Conservation (phyloP, 192 early-diverging fungal species). For the Geranomyces michiganensis region DNA sequence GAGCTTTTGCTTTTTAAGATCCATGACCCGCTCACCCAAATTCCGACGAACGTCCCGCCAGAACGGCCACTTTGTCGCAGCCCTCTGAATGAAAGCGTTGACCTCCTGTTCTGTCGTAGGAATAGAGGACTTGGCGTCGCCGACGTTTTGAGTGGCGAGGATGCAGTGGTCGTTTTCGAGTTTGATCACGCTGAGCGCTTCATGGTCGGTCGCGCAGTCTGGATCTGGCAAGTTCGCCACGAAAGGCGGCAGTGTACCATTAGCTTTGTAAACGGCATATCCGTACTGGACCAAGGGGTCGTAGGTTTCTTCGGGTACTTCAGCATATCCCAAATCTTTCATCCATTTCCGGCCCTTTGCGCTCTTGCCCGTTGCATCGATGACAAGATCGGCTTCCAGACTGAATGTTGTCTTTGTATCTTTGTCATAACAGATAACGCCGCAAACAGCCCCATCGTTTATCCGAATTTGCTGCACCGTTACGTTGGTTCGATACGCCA, state of each 20-base stretch:
- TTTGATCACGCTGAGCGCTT: background rate
- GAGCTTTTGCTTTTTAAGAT: background rate
- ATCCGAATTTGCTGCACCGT: slow-evolving; percentile 2
- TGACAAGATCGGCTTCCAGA: slow-evolving; percentile 15
- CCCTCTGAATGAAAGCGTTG: background rate
- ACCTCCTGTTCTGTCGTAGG: background rate
- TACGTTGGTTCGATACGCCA: background rate
- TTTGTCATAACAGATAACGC: slow-evolving; percentile 6
- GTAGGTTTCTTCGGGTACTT: background rate
- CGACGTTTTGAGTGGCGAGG: background rate
- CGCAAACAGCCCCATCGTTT: background rate
- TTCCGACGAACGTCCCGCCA: background rate
- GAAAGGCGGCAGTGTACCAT: background rate
- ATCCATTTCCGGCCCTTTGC: slow-evolving; percentile 12
- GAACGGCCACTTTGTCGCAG: background rate
- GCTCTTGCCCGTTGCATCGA: slow-evolving; percentile 23
- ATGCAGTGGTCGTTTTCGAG: background rate
- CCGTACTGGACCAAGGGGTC: background rate
- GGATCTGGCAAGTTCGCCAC: background rate
- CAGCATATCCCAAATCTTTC: background rate
- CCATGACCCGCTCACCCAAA: background rate
- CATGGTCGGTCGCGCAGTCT: background rate
- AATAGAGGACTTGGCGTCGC: background rate
- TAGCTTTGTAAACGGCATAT: background rate
- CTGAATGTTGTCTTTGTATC: background rate